Percentiles rank a stretch among this genome's conserved stretches.
These are phyloP conservation scores for Gyromitra esculenta DNA, from an alignment of 2,329 filamentous ascomycete genomes.

Conservation along the genomic window DNA sequence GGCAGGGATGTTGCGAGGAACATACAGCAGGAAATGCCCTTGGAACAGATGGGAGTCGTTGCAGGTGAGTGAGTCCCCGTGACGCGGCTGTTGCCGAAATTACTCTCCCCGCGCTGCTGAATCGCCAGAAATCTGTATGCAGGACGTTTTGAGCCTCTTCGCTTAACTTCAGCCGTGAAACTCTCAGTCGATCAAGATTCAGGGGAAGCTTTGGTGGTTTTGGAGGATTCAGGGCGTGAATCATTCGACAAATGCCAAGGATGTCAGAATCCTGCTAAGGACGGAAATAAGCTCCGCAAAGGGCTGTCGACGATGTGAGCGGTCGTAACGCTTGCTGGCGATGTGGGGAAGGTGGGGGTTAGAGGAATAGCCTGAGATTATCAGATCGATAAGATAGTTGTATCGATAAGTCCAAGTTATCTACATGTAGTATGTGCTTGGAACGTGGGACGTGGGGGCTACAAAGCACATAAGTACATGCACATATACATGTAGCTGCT, in stretches of 20 bases:
- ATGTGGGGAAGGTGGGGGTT: constrained; percentile 11
- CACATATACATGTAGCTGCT: no score
- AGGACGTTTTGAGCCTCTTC: constrained; percentile 16
- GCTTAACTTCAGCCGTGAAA: constrained; percentile 9
- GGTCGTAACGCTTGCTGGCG: not conserved
- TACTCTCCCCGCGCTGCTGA: constrained; percentile 1
- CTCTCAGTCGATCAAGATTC: not conserved
- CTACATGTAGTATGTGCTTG: no score
- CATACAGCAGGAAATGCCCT: not conserved
- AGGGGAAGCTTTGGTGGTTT: not conserved
- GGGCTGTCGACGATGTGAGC: not conserved
- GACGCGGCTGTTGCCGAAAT: constrained; percentile 20
- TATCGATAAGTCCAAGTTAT: not conserved
- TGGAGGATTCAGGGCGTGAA: constrained; percentile 1
- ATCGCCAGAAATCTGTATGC: constrained; percentile 18
- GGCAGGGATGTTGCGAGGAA: not conserved
- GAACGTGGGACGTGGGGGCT: no score
- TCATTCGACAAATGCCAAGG: constrained; percentile 23
- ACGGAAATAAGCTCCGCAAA: constrained; percentile 20
- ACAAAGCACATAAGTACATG: no score
- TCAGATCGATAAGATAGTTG: constrained; percentile 32
- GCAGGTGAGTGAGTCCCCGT: constrained; percentile 14
- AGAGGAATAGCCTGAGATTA: not conserved
- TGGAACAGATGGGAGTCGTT: not conserved
- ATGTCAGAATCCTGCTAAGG: not conserved